These are phyloP conservation scores for Emericellopsis cladophorae DNA, from an alignment of 2,329 filamentous ascomycete genomes.

Conservation along the genomic window DNA sequence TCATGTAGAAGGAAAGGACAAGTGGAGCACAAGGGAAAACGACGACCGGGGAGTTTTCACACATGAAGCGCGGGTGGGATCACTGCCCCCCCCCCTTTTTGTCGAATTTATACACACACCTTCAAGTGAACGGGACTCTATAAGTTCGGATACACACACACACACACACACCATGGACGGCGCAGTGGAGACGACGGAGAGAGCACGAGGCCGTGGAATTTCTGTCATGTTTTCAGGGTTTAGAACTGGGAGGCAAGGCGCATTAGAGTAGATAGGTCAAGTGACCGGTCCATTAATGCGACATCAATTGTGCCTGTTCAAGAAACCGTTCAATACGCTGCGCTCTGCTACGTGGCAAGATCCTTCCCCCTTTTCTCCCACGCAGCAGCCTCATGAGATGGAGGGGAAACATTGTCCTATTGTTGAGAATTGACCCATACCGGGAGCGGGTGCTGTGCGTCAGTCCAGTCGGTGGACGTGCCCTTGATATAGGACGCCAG, in stretches of 20 bases:
- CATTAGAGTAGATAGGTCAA: slow-evolving; percentile 17
- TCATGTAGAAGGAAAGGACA: slow-evolving; percentile 23
- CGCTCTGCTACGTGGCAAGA: too few species aligned
- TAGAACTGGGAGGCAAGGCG: background rate
- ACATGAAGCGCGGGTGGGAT: background rate
- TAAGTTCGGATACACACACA: too few species aligned
- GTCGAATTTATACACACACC: background rate
- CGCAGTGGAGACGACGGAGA: background rate
- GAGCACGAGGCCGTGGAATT: slow-evolving; percentile 1
- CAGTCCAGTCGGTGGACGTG: too few species aligned
- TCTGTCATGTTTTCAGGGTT: slow-evolving; percentile 5
- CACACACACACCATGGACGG: background rate
- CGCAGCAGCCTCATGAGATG: too few species aligned
- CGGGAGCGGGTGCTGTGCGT: too few species aligned
- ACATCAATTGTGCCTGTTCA: background rate
- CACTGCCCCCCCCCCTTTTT: too few species aligned
- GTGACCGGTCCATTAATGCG: slow-evolving; percentile 12
- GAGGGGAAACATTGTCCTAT: too few species aligned
- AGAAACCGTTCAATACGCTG: background rate
- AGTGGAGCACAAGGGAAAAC: too few species aligned
- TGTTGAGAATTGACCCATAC: too few species aligned
- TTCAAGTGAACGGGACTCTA: slow-evolving; percentile 2
- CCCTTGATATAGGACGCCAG: too few species aligned
- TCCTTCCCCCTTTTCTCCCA: too few species aligned
- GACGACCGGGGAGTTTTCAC: background rate